Evolutionary conservation across 345 rosid genomes (phyloP).

Genomic region (Zanthoxylum bungeanum): DNA sequence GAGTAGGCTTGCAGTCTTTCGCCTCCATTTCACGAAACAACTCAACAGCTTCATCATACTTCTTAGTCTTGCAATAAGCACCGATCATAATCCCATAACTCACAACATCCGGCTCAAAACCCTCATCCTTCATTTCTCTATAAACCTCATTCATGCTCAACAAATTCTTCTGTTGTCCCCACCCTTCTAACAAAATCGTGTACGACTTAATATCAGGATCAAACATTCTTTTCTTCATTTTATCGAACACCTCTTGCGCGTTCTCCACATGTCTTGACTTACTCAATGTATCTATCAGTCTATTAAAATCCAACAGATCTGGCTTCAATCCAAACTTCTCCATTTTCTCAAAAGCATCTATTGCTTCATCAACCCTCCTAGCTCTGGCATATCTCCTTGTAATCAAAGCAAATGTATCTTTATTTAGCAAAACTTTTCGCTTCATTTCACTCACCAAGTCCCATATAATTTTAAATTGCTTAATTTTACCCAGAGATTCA

Average conservation of each 20-base stretch:
- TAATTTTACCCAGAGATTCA: slow-evolving; percentile 80
- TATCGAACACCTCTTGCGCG: slow-evolving; percentile 85
- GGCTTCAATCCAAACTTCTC: slow-evolving; percentile 60
- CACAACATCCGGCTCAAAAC: slow-evolving; percentile 78
- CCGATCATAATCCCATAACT: slow-evolving; percentile 69
- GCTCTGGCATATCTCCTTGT: slow-evolving; percentile 74
- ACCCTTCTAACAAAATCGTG: slow-evolving; percentile 78
- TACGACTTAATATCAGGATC: slow-evolving; percentile 64
- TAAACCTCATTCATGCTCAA: slow-evolving; percentile 61
- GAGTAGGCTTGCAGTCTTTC: slow-evolving; percentile 56
- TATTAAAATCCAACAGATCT: slow-evolving; percentile 57
- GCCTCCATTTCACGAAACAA: slow-evolving; percentile 61
- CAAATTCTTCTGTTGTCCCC: slow-evolving; percentile 68
- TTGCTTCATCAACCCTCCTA: slow-evolving; percentile 66
- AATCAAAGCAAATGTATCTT: slow-evolving; percentile 70
- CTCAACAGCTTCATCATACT: slow-evolving; percentile 49
- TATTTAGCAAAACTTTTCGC: slow-evolving; percentile 49
- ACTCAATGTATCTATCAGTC: slow-evolving; percentile 59
- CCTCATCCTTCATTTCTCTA: slow-evolving; percentile 69
- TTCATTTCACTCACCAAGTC: slow-evolving; percentile 65
- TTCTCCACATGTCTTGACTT: slow-evolving; percentile 66
- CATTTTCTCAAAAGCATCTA: slow-evolving; percentile 67
- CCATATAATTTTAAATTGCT: slow-evolving; percentile 72
- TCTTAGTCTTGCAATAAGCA: slow-evolving; percentile 64
- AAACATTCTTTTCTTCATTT: slow-evolving; percentile 66